Percentiles rank a stretch among this genome's conserved stretches.
Evolutionary conservation across 2,329 filamentous ascomycete species (phyloP).

Genomic region (Aureobasidium sp.): DNA sequence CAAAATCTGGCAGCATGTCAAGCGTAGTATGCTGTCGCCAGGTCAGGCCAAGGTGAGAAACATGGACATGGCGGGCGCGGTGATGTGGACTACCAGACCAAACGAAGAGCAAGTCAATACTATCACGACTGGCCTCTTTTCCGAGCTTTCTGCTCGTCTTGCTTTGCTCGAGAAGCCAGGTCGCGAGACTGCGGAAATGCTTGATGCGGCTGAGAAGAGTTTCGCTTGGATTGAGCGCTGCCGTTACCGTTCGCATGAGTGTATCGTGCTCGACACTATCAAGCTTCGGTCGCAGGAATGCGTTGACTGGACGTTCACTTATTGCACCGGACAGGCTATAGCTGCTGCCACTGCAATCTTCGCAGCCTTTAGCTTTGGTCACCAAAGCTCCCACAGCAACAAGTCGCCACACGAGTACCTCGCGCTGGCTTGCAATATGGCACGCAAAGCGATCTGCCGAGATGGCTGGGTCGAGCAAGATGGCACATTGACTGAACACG

Average conservation of each 20-base stretch:
- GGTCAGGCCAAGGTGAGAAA: conserved; percentile 20
- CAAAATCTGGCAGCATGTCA: conserved; percentile 21
- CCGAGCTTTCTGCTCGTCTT: conserved; percentile 23
- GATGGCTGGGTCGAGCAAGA: conserved; percentile 23
- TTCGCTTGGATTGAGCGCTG: conserved; percentile 25
- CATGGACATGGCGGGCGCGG: conserved; percentile 23
- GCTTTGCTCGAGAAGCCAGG: conserved; percentile 17
- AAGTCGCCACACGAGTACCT: conserved; percentile 21
- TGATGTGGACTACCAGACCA: conserved; percentile 16
- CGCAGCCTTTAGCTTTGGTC: background rate
- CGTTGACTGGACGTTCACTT: conserved; percentile 26
- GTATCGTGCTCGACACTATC: conserved; percentile 25
- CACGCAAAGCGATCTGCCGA: conserved; percentile 21
- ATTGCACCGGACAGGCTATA: conserved; percentile 25
- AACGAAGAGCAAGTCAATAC: conserved; percentile 17
- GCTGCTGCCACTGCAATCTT: conserved; percentile 22
- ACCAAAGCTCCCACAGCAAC: background rate
- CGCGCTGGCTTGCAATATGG: conserved; percentile 23
- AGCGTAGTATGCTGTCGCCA: conserved; percentile 18
- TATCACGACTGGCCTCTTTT: conserved; percentile 19
- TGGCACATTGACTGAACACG: conserved; percentile 23
- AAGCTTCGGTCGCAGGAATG: conserved; percentile 21
- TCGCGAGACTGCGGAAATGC: conserved; percentile 16
- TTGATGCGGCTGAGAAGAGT: conserved; percentile 21
- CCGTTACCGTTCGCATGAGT: conserved; percentile 22